Conservation (phyloP, 1,284 basidiomycete genomes). For the Leccinum brunneo-olivaceum region DNA sequence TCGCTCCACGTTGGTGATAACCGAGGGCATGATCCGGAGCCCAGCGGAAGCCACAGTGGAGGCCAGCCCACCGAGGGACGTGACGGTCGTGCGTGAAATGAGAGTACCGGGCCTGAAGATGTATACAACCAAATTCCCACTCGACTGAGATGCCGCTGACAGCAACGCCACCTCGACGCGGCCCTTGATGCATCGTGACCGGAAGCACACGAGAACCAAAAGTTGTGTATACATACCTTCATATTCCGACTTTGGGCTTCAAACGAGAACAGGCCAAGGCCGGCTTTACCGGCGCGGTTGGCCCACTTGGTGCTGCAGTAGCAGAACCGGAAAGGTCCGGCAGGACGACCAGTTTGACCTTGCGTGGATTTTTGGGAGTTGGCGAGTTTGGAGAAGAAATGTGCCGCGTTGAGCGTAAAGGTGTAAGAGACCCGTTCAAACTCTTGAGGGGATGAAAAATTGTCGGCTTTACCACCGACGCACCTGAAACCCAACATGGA, state of each 20-base stretch:
- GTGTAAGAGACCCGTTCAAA: slow-evolving; percentile 24
- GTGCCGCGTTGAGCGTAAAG: slow-evolving; percentile 21
- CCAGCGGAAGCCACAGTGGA: slow-evolving; percentile 17
- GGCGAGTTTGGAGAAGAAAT: slow-evolving; percentile 18
- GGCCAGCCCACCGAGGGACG: slow-evolving; percentile 17
- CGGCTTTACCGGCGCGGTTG: slow-evolving; percentile 13
- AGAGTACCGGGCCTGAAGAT: slow-evolving; percentile 21
- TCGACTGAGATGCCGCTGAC: slow-evolving; percentile 14
- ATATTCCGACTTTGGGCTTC: slow-evolving; percentile 20
- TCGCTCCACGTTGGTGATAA: slow-evolving; percentile 20
- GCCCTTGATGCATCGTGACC: slow-evolving; percentile 10
- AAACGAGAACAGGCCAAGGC: slow-evolving; percentile 10
- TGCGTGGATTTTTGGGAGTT: slow-evolving; percentile 2
- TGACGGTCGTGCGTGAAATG: slow-evolving; percentile 12
- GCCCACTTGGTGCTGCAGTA: slow-evolving; percentile 25
- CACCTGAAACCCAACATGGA: slow-evolving; percentile 12
- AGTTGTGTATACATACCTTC: slow-evolving; percentile 23
- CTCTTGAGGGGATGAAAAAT: slow-evolving; percentile 19
- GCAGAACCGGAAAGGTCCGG: slow-evolving; percentile 21
- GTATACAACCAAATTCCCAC: slow-evolving; percentile 8
- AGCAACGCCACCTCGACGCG: slow-evolving; percentile 19
- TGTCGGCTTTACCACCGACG: slow-evolving; percentile 21
- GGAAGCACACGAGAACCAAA: not conserved
- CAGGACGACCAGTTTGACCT: not conserved
- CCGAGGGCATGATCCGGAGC: slow-evolving; percentile 18